phyloP scores from a whole-genome alignment of 768 basidiomycete genomes.

The Amanita thiersii region DNA sequence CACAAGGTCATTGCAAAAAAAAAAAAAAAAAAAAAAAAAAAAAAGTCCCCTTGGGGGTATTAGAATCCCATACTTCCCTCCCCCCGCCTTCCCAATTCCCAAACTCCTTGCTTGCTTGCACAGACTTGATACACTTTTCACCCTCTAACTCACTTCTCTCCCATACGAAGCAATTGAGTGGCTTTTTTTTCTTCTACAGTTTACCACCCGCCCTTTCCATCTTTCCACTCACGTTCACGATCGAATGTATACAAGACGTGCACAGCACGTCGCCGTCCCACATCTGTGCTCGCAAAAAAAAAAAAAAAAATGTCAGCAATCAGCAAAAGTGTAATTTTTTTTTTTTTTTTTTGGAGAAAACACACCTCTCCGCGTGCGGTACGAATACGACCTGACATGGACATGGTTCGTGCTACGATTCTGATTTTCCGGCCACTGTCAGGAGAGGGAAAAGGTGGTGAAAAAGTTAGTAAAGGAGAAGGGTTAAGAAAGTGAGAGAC shows the following conservation, averaged over 20 bases:
- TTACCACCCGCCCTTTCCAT: background rate
- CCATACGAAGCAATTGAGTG: no score
- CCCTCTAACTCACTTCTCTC: no score
- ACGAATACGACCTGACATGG: constrained; percentile 31
- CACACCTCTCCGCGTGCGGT: constrained; percentile 37
- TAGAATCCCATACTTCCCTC: no score
- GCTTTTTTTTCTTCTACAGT: background rate
- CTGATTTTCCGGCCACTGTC: constrained; percentile 33
- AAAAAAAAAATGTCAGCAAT: constrained; percentile 3
- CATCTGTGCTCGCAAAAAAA: no score
- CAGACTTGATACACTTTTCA: no score
- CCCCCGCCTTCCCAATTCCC: no score
- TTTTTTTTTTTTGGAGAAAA: background rate
- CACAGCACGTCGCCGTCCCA: constrained; percentile 34
- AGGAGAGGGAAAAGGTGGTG: background rate
- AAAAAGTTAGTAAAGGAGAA: background rate
- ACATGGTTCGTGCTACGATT: constrained; percentile 33
- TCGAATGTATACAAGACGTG: constrained; percentile 36
- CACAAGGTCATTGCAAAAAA: no score
- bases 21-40: no score
- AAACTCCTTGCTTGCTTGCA: no score
- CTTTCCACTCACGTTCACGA: constrained; percentile 17
- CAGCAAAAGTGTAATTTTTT: background rate
- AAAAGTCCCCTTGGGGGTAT: no score
- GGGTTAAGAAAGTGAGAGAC: background rate